These are phyloP conservation scores for Volvox reticuliferus DNA, from an alignment of 139 green algal genomes.

Conservation along the genomic window DNA sequence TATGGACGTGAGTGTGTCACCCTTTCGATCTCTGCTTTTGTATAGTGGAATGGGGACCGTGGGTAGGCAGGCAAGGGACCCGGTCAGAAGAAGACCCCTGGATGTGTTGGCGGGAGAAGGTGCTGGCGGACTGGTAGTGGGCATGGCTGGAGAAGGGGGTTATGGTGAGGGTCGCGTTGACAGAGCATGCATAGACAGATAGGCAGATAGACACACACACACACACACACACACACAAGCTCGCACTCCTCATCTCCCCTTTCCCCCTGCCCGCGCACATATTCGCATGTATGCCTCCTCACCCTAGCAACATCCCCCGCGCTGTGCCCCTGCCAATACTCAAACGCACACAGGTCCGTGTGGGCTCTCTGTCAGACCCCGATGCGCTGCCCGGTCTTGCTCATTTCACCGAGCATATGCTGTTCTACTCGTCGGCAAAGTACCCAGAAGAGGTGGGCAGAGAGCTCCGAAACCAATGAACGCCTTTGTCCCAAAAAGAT, in stretches of 20 bases:
- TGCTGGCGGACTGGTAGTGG: too few species aligned
- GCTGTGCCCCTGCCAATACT: background rate
- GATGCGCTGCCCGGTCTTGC: constrained; percentile 78
- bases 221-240: too few species aligned
- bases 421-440: constrained; percentile 90
- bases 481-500: too few species aligned
- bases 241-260: background rate
- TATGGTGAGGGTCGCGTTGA: too few species aligned
- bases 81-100: background rate
- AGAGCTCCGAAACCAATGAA: too few species aligned
- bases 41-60: too few species aligned
- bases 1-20: constrained; percentile 32
- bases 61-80: too few species aligned
- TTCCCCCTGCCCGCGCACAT: background rate
- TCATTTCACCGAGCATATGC: constrained; percentile 95
- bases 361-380: constrained; percentile 86
- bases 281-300: too few species aligned
- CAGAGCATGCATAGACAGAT: too few species aligned
- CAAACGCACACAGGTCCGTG: constrained; percentile 69
- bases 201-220: too few species aligned
- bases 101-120: background rate
- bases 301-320: background rate
- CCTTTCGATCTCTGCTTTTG: too few species aligned
- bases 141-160: background rate
- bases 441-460: constrained; percentile 69